Evolutionary conservation across 2,329 filamentous ascomycete genomes (phyloP).

Genomic region (Plectosphaerella cucumerina): DNA sequence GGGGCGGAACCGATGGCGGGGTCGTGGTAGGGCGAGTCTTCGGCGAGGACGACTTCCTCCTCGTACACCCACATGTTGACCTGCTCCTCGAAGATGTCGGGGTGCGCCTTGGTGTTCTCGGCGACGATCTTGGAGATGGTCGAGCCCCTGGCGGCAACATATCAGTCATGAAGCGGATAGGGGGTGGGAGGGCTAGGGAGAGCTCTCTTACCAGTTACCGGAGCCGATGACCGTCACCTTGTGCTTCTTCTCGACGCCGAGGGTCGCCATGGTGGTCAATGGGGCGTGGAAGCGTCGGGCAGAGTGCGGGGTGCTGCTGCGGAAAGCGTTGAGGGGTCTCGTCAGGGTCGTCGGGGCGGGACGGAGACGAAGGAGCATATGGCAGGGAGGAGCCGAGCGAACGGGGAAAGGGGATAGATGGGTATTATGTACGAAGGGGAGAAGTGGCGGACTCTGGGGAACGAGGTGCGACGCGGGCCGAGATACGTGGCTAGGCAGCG

Average conservation of each 20-base stretch:
- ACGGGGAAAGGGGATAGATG: conserved; percentile 2
- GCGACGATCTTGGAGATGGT: conserved; percentile 96
- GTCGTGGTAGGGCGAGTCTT: conserved; percentile 71
- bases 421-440: background rate
- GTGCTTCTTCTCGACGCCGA: conserved; percentile 66
- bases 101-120: conserved; percentile 78
- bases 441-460: background rate
- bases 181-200: background rate
- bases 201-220: conserved; percentile 75
- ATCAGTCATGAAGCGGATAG: conserved; percentile 2
- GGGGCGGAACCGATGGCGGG: conserved; percentile 56
- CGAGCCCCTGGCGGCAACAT: conserved; percentile 64
- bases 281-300: background rate
- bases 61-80: conserved; percentile 99
- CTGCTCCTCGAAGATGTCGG: conserved; percentile 76
- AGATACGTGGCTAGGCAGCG: too few relatives aligned
- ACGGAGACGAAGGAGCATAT: conserved; percentile 13
- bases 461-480: background rate
- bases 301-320: background rate
- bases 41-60: conserved; percentile 74
- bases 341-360: conserved; percentile 3
- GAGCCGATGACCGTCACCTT: conserved; percentile 93
- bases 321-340: background rate
- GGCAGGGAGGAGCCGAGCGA: conserved; percentile 1
- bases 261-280: conserved; percentile 20